Evolutionary conservation across 768 basidiomycete species (phyloP), one percentile per base, ranked within the genome.

Genomic region (Russula virescens): DNA sequence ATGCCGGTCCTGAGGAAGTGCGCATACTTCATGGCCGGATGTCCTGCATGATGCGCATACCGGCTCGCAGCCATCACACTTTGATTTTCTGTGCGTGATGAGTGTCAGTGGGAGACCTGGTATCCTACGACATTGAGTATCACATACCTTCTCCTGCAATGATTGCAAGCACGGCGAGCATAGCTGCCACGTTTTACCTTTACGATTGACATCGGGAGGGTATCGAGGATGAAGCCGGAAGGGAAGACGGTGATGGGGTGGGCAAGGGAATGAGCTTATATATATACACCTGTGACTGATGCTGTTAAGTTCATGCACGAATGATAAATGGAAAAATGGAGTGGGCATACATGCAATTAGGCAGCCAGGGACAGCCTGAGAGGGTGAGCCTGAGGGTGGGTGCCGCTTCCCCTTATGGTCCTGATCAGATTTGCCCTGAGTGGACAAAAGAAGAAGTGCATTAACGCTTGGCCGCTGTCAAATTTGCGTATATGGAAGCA

Each of bases 121-220:
- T 18, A n/a, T 19, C 14, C 16, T 14, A 38, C 43, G 21, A 25
- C 40, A 28, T 42, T 28, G 38, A 54, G n/a, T 1, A 25, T 11
- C 8, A 57, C 67, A 31, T 19, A 72, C 73, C 73, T 62, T 53
- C 68, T 65, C 49, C 72, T 66, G 56, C 73, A 74, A 48, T 73
- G 71, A 64, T 71, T 72, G 65, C 73, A 74, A n/a, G 73, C 73
- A 50, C 72, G 73, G 26, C 71, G 70, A 40, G 71, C 70, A 54
- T 74, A 74, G 38, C 67, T 73, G 25, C 73, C 72, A 35, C 73
- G 69, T 10, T 58, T 51, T 53, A 59, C 64, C 18, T 18, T 18
- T 28, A 53, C 42, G 13, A 43, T 43, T 43, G 42, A 43, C 42
- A 43, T 43, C 8, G 16, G 21, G 35, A 23, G 14, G 21, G n/a